Evolutionary conservation across 768 basidiomycete genomes (phyloP).

Genomic region (Podaxis sp.): DNA sequence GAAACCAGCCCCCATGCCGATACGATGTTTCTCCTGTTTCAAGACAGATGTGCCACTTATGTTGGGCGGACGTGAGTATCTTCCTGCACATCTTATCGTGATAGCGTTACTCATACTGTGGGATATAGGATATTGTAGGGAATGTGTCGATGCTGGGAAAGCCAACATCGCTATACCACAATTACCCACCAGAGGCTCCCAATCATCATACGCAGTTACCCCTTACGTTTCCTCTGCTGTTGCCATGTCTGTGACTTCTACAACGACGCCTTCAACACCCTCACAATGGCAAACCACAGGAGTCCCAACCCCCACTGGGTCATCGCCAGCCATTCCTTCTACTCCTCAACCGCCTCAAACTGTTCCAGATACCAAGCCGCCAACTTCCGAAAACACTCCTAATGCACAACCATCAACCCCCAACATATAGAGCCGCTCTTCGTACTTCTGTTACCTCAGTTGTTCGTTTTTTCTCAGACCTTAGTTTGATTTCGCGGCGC

Average conservation of each 20-base stretch:
- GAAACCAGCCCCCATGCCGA: constrained; percentile 18
- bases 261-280: not conserved
- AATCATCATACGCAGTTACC: not conserved
- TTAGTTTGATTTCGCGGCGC: not conserved
- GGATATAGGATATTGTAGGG: constrained; percentile 60
- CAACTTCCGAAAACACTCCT: not conserved
- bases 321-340: not conserved
- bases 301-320: not conserved
- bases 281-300: not conserved
- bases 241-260: not conserved
- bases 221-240: not conserved
- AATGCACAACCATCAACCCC: not conserved
- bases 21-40: constrained; percentile 56
- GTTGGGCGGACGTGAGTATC: constrained; percentile 63
- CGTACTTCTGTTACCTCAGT: not conserved
- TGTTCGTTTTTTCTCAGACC: not conserved
- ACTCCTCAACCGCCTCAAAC: not conserved
- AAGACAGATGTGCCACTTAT: constrained; percentile 72
- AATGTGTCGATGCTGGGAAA: constrained; percentile 56
- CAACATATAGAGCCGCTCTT: not conserved
- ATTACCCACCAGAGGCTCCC: constrained; percentile 5
- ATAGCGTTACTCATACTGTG: not conserved
- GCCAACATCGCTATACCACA: constrained; percentile 19
- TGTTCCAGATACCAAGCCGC: not conserved
- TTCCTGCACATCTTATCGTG: not conserved